Base-by-base conservation (phyloP, 169 alveolate species). In the Plasmodium gallinaceum region DNA sequence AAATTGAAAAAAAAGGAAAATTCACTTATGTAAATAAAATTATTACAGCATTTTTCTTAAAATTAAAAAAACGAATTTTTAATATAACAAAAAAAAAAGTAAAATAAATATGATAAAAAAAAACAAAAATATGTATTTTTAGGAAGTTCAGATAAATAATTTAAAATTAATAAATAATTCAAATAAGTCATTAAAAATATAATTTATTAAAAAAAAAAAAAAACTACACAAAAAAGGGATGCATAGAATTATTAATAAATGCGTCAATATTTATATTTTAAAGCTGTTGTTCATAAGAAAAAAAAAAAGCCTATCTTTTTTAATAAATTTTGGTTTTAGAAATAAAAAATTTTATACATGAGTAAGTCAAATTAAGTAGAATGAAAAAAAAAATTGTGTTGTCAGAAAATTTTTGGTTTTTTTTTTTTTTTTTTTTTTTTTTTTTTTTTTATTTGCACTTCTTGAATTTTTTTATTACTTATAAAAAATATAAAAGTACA, bases 211-310 rank as follows among this genome's bases (percentile, higher is more conserved):
- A 58, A 1, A 32, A 5, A 45, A 20, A 58, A 7, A 45, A 9
- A 68, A 68, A 18, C 61, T 43, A 26, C 18, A 74, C n/a, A 57
- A 74, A 74, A 74, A 58, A 58, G 71, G 71, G 45, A 74, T 14
- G 73, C 39, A 16, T 7, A 74, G 43, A 39, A 74, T 24, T 24
- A 64, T 68, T 68, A 65, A 65, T 26, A 7, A 24, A 48, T 58
- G 57, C 42, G 16, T 26, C n/a, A 64, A 58, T 73, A 70, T 16
- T 70, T 51, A 26, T 54, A 57, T 74, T 74, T 74, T 74, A 74
- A 57, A 74, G 88, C 88, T 58, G 71, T 58, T 74, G 73, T 60
- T 74, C 88, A 74, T 74, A 57, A 48, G 37, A 37, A 73, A 73
- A 73, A 70, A 70, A 70, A 70, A 70, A 73, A 73, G 71, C 87